Evolutionary conservation across 805 yeast genomes (phyloP).

Genomic region (Ogataea neopini): DNA sequence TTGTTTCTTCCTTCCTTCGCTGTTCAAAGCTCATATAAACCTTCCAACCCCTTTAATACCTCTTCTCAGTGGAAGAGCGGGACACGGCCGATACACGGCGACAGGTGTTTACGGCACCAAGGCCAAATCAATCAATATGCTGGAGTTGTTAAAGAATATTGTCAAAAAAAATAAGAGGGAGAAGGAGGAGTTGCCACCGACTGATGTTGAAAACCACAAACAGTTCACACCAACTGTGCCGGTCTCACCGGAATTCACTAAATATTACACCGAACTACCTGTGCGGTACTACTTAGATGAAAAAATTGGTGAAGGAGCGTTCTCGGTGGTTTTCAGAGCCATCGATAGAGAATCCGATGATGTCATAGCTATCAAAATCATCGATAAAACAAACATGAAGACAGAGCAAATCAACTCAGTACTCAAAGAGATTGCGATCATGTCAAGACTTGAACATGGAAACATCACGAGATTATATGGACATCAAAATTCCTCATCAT

Average conservation of each 20-base stretch:
- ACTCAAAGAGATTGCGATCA: slow-evolving; percentile 70
- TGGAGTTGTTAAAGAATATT: slow-evolving; percentile 32
- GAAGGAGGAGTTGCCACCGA: slow-evolving; percentile 1
- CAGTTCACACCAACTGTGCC: not conserved
- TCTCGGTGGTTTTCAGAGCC: slow-evolving; percentile 81
- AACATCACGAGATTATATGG: slow-evolving; percentile 59
- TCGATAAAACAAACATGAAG: slow-evolving; percentile 59
- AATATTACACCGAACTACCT: slow-evolving; percentile 32
- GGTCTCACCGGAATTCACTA: slow-evolving; percentile 14
- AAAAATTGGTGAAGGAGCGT: slow-evolving; percentile 82
- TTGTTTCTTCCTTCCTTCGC: not conserved
- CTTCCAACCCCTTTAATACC: not conserved
- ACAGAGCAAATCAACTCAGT: slow-evolving; percentile 55
- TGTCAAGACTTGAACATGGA: slow-evolving; percentile 62
- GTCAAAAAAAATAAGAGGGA: slow-evolving; percentile 24
- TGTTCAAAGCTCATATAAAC: slow-evolving; percentile 5
- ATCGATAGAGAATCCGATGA: slow-evolving; percentile 43
- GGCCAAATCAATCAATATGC: slow-evolving; percentile 20
- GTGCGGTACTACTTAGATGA: slow-evolving; percentile 29
- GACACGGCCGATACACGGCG: slow-evolving; percentile 5
- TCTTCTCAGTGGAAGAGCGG: slow-evolving; percentile 1
- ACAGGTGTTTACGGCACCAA: not conserved
- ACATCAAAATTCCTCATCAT: slow-evolving; percentile 48
- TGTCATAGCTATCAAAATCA: slow-evolving; percentile 72
- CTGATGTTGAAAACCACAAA: not conserved